Conservation (phyloP, 768 basidiomycete species). For the Mycena leptocephala region DNA sequence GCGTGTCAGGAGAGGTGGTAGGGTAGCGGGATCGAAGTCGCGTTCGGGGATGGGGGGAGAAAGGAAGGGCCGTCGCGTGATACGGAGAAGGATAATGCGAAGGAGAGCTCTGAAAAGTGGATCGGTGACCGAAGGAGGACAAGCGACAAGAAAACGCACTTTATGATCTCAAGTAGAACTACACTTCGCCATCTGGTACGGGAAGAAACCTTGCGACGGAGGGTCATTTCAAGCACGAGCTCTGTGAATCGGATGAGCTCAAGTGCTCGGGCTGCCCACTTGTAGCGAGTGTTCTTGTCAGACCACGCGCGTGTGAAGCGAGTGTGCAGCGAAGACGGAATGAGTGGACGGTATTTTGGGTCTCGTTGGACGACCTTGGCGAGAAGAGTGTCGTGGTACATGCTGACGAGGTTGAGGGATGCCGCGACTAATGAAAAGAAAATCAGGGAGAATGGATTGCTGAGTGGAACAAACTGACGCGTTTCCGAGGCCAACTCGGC, state of each 20-base stretch:
- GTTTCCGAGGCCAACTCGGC: conserved; percentile 96
- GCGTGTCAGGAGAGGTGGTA: conserved; percentile 67
- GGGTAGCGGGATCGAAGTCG: conserved; percentile 84
- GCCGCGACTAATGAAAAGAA: conserved; percentile 82
- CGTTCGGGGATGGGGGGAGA: conserved; percentile 89
- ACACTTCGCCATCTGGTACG: conserved; percentile 84
- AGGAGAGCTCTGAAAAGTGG: conserved; percentile 74
- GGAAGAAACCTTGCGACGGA: conserved; percentile 79
- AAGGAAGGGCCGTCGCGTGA: conserved; percentile 85
- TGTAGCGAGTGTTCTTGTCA: conserved; percentile 79
- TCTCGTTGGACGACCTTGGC: conserved; percentile 74
- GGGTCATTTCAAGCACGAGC: conserved; percentile 91
- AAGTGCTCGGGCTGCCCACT: conserved; percentile 83
- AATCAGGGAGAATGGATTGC: conserved; percentile 32
- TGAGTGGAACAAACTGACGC: conserved; percentile 71
- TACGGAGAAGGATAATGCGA: conserved; percentile 79
- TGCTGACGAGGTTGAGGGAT: conserved; percentile 87
- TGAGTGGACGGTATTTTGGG: conserved; percentile 81
- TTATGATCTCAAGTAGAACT: conserved; percentile 84
- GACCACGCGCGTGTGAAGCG: conserved; percentile 94
- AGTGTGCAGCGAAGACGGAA: conserved; percentile 85
- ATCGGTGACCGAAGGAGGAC: background rate
- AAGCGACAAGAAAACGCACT: conserved; percentile 68
- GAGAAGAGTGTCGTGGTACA: conserved; percentile 97
- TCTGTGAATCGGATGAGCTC: conserved; percentile 87